Evolutionary conservation across 2,329 filamentous ascomycete genomes (phyloP), one percentile per base, ranked within the genome.

Genomic region (Tricladium varicosporioides): DNA sequence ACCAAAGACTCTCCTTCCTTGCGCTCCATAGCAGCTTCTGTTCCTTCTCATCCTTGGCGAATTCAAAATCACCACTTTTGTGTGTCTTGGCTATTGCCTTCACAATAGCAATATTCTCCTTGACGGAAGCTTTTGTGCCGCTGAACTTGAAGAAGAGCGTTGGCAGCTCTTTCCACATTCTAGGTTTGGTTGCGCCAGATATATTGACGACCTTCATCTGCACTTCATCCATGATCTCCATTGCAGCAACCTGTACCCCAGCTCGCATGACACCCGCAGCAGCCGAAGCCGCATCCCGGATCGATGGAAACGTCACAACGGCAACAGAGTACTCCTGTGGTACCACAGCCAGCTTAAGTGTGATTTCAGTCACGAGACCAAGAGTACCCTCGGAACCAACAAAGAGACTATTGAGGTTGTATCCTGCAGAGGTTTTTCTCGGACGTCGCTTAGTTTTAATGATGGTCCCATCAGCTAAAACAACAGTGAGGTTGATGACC

Each of bases 121-220:
- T 80, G 3, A 96, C 90, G n/a, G 87, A 83, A 19, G 82, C 82
- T 62, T 85, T 86, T 1, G 90, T 92, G 15, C 92, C 92, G 1
- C 89, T 86, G 70, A 96, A 91, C 73, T 92, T 92, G 80, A 93
- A 91, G 71, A 93, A 92, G 11, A 93, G 78, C 1, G 89, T 92
- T 0, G 89, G 89, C 54, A 80, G 73, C 71, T 92, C 89, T 65
- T 87, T 81, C 89, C 89, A 93, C 45, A 83, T 81, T 5, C 81
- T 75, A 14, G 85, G 86, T 7, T 83, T 80, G 0, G 88, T 91
- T 3, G 84, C 83, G 1, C 88, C 87, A 10, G 87, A 83, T 53
- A 85, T 78, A 73, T 94, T 94, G 68, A 94, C 86, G 0, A 93
- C 88, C 61, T 78, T 81, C 90, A 94, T 94, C 72, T 92, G 89